Evolutionary conservation across 371 early-diverging fungal genomes (phyloP).

Genomic region (Rhizopus delemar): DNA sequence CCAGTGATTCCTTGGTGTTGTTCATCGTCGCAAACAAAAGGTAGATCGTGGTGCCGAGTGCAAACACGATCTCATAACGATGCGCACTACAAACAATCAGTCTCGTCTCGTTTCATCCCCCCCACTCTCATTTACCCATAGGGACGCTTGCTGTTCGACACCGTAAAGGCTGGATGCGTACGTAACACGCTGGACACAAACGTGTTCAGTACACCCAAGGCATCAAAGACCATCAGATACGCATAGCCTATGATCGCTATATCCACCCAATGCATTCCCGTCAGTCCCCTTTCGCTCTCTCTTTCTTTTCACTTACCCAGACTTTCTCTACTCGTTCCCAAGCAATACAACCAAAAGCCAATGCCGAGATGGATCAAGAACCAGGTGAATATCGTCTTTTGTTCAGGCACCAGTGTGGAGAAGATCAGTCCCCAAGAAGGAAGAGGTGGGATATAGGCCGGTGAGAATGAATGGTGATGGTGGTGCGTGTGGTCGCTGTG

Average conservation of each 20-base stretch:
- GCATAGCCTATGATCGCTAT: constrained; percentile 56
- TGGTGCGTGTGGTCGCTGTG: constrained; percentile 24
- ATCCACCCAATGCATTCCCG: background rate
- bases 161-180: constrained; percentile 45
- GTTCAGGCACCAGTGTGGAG: constrained; percentile 47
- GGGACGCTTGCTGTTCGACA: constrained; percentile 58
- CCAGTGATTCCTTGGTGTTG: constrained; percentile 66
- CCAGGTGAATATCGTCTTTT: constrained; percentile 68
- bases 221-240: constrained; percentile 65
- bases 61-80: constrained; percentile 63
- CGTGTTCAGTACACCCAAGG: constrained; percentile 60
- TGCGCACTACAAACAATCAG: constrained; percentile 39
- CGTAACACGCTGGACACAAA: constrained; percentile 58
- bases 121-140: too few species aligned
- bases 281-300: background rate
- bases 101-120: background rate
- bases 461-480: constrained; percentile 39
- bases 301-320: constrained; percentile 39
- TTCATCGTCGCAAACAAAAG: constrained; percentile 68
- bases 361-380: constrained; percentile 48
- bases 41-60: constrained; percentile 59
- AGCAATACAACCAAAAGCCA: constrained; percentile 54
- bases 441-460: constrained; percentile 36
- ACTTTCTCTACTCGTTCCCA: constrained; percentile 53
- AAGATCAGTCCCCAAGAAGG: constrained; percentile 52